These are phyloP conservation scores for Xerocomellus amylosporus DNA, from an alignment of 768 basidiomycete genomes.

Conservation along the genomic window DNA sequence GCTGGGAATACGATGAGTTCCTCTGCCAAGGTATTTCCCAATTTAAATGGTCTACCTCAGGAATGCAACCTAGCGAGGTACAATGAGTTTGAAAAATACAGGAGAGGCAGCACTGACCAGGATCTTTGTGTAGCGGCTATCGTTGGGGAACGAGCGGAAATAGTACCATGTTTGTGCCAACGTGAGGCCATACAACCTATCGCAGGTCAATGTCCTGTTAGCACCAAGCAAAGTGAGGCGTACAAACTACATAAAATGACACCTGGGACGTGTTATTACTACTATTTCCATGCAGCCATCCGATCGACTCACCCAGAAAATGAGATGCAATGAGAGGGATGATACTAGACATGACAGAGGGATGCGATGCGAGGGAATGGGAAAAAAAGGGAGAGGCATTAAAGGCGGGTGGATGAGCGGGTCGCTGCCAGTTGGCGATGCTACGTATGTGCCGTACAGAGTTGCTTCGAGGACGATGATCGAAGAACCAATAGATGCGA, in stretches of 20 bases:
- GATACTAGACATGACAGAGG: too few relatives aligned
- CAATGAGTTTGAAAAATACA: neutral
- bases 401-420: too few relatives aligned
- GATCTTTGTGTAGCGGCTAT: slow-evolving; percentile 31
- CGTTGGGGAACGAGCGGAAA: slow-evolving; percentile 31
- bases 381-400: too few relatives aligned
- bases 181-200: slow-evolving; percentile 36
- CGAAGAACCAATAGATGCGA: too few relatives aligned
- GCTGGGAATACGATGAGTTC: slow-evolving; percentile 12
- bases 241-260: slow-evolving; percentile 34
- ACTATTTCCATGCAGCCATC: too few relatives aligned
- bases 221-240: neutral
- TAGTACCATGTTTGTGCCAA: slow-evolving; percentile 35
- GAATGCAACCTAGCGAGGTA: slow-evolving; percentile 24
- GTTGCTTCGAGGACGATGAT: too few relatives aligned
- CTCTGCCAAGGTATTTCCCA: neutral
- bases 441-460: too few relatives aligned
- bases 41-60: slow-evolving; percentile 18
- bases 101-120: slow-evolving; percentile 21
- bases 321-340: too few relatives aligned
- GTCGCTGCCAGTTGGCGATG: too few relatives aligned
- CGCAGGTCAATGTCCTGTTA: neutral
- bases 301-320: too few relatives aligned
- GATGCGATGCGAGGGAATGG: too few relatives aligned
- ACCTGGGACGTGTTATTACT: slow-evolving; percentile 13